A percentile compares a stretch with the other conserved stretches of the same genome.
These are phyloP conservation scores for Thielaviopsis ethacetica DNA, from an alignment of 2,329 filamentous ascomycete species.

Conservation along the genomic window DNA sequence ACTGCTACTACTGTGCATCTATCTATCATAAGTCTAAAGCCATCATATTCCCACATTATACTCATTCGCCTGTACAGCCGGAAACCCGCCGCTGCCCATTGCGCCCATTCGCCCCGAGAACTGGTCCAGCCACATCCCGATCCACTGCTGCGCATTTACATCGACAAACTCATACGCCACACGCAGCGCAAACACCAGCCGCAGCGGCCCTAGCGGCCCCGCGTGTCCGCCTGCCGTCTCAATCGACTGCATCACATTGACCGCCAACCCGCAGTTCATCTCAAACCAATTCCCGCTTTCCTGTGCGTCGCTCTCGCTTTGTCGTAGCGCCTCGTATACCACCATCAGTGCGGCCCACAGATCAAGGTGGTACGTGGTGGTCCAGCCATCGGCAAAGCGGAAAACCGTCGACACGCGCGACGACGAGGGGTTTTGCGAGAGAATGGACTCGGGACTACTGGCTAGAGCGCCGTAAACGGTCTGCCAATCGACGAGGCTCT, in stretches of 20 bases:
- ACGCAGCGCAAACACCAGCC: conserved; percentile 22
- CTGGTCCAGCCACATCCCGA: conserved; percentile 17
- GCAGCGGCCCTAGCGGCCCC: conserved; percentile 24
- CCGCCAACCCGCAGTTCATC: not conserved
- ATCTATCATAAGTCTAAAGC: no score
- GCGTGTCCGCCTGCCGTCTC: conserved; percentile 21
- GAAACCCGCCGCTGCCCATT: conserved; percentile 18
- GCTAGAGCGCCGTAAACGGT: conserved; percentile 12
- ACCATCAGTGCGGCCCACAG: conserved; percentile 26
- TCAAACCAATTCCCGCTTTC: not conserved
- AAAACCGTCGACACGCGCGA: conserved; percentile 21
- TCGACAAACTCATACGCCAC: conserved; percentile 25
- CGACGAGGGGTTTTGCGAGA: conserved; percentile 17
- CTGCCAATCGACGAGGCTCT: conserved; percentile 20
- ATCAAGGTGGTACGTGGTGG: conserved; percentile 21
- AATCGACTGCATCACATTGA: conserved; percentile 21
- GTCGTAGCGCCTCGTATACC: conserved; percentile 22
- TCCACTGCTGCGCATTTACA: conserved; percentile 20
- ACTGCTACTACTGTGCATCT: no score
- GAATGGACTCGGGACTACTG: conserved; percentile 16
- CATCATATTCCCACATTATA: conserved; percentile 7
- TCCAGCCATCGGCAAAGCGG: conserved; percentile 19
- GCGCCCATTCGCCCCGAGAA: conserved; percentile 21
- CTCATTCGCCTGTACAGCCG: conserved; percentile 14
- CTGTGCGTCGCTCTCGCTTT: conserved; percentile 20